phyloP scores from a whole-genome alignment of 306 rosid genomes.

The Vicia faba region DNA sequence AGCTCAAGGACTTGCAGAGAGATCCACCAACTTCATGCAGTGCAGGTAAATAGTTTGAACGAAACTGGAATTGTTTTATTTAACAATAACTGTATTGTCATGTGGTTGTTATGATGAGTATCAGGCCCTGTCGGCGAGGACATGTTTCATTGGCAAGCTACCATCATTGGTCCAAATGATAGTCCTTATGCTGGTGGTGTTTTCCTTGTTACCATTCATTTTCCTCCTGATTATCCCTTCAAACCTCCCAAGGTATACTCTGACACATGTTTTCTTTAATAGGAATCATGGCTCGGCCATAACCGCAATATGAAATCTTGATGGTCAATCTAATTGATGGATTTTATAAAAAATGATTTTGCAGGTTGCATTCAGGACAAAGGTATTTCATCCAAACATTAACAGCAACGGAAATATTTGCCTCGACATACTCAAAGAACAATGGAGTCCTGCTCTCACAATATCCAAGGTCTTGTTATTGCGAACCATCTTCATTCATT shows the following conservation, averaged over 20 bases:
- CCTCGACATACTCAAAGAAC: constrained; percentile 92
- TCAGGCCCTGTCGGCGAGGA: constrained; percentile 90
- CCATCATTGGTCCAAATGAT: constrained; percentile 94
- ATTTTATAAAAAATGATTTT: constrained; percentile 21
- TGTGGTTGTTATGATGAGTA: constrained; percentile 34
- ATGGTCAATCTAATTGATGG: constrained; percentile 21
- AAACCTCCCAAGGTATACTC: constrained; percentile 88
- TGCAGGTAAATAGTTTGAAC: constrained; percentile 64
- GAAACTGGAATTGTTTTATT: constrained; percentile 11
- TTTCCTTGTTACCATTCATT: constrained; percentile 84
- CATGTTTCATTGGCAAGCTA: constrained; percentile 98
- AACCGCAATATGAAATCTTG: background rate
- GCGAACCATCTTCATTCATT: constrained; percentile 5
- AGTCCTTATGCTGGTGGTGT: constrained; percentile 96
- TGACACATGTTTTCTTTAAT: background rate
- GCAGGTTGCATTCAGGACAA: constrained; percentile 91
- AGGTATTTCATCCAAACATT: constrained; percentile 92
- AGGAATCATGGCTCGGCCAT: background rate
- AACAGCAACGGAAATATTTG: constrained; percentile 88
- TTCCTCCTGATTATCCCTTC: constrained; percentile 96
- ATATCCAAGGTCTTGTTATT: constrained; percentile 71
- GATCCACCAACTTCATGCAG: constrained; percentile 98
- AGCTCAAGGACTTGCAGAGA: constrained; percentile 92
- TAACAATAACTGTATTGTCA: background rate
- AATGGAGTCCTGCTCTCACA: constrained; percentile 99